Evolutionary conservation across 2,329 filamentous ascomycete species (phyloP).

Genomic region (Gliomastix tumulicola): DNA sequence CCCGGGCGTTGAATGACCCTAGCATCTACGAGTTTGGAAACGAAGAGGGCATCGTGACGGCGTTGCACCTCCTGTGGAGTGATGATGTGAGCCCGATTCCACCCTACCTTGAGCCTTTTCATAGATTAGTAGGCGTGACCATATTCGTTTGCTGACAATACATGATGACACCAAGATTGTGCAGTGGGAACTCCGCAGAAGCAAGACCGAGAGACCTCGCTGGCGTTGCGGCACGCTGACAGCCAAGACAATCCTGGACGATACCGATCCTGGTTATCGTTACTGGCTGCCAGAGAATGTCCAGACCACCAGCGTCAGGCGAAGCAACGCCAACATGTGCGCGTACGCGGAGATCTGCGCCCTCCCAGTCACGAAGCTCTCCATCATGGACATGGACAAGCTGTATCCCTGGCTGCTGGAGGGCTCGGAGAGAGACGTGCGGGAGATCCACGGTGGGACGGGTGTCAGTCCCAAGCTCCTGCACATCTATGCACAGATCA

Average conservation of each 20-base stretch:
- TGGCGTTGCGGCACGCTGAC: not conserved
- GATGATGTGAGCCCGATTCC: not conserved
- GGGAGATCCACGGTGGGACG: not conserved
- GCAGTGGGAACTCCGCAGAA: not conserved
- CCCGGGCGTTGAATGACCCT: not conserved
- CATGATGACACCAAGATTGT: not conserved
- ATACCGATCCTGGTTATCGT: not conserved
- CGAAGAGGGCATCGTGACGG: not conserved
- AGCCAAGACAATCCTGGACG: not conserved
- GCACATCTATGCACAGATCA: not conserved
- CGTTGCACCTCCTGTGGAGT: not conserved
- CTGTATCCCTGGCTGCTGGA: not conserved
- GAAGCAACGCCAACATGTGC: not conserved
- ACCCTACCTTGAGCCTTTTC: no score
- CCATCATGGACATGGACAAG: not conserved
- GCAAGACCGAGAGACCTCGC: not conserved
- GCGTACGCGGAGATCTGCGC: not conserved
- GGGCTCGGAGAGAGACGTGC: not conserved
- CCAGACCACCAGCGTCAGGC: not conserved
- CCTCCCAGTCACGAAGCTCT: not conserved
- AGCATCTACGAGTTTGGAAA: not conserved
- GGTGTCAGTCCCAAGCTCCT: not conserved
- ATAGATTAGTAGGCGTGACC: not conserved
- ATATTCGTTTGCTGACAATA: not conserved
- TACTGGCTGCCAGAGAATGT: not conserved